Evolutionary conservation across 306 rosid species (phyloP).

Genomic region (Cercis canadensis): DNA sequence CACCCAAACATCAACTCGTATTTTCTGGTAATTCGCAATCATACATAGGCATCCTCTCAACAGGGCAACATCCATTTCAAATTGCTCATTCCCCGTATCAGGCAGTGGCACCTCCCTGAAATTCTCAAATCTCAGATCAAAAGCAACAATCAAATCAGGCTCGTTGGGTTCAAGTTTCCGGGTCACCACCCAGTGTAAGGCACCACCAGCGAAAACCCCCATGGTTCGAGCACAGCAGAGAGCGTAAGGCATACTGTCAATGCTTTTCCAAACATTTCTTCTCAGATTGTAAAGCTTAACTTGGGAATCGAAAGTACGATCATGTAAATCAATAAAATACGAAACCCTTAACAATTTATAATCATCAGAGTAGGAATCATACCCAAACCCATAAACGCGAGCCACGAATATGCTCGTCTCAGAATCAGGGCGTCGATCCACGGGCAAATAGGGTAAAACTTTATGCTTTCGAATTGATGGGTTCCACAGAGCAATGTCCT

Average conservation of each 20-base stretch:
- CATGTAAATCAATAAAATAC: constrained; percentile 49
- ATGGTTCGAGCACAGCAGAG: constrained; percentile 55
- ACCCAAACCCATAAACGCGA: constrained; percentile 72
- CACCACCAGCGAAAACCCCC: constrained; percentile 55
- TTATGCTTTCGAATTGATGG: constrained; percentile 53
- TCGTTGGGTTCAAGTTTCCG: constrained; percentile 41
- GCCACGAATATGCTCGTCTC: constrained; percentile 38
- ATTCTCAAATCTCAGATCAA: constrained; percentile 44
- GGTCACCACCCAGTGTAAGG: constrained; percentile 75
- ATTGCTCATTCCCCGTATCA: constrained; percentile 26
- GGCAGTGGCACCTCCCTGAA: constrained; percentile 69
- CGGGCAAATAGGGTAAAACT: constrained; percentile 52
- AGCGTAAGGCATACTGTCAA: constrained; percentile 55
- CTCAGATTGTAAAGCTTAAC: constrained; percentile 56
- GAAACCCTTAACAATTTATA: constrained; percentile 69
- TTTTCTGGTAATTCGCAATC: constrained; percentile 40
- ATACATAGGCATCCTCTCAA: constrained; percentile 56
- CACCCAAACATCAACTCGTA: constrained; percentile 62
- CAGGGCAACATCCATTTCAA: constrained; percentile 53
- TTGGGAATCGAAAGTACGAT: constrained; percentile 44
- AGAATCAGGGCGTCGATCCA: constrained; percentile 34
- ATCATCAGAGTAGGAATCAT: constrained; percentile 45
- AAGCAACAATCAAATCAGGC: constrained; percentile 52
- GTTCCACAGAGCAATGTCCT: constrained; percentile 84
- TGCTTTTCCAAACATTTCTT: constrained; percentile 54